phyloP scores from a whole-genome alignment of 2,329 filamentous ascomycete species.

The Colletotrichum truncatum region DNA sequence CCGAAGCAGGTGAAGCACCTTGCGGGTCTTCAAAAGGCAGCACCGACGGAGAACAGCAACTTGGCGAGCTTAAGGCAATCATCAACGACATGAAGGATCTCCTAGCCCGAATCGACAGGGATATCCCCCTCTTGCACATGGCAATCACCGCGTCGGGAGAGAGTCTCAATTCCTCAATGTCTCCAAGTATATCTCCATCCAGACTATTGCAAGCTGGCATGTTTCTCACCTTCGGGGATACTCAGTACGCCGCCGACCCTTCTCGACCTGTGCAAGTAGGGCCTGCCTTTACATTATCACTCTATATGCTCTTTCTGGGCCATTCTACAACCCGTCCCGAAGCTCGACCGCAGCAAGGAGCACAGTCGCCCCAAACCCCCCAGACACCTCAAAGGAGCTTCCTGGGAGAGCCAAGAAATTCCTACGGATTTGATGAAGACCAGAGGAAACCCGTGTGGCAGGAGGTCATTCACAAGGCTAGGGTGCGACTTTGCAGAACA shows the following conservation, averaged over 20 bases:
- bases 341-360: background rate
- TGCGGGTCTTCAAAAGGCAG: slow-evolving; percentile 49
- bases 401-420: slow-evolving; percentile 41
- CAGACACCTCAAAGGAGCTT: background rate
- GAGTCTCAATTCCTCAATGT: slow-evolving; percentile 81
- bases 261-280: slow-evolving; percentile 80
- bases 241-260: slow-evolving; percentile 76
- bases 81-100: slow-evolving; percentile 79
- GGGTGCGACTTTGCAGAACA: slow-evolving; percentile 80
- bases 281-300: slow-evolving; percentile 83
- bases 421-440: slow-evolving; percentile 58
- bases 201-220: slow-evolving; percentile 92
- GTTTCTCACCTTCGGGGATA: slow-evolving; percentile 86
- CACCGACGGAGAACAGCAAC: slow-evolving; percentile 63
- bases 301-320: slow-evolving; percentile 95
- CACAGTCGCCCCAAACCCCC: background rate
- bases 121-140: slow-evolving; percentile 89
- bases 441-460: slow-evolving; percentile 85
- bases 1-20: slow-evolving; percentile 66
- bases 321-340: slow-evolving; percentile 58
- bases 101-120: slow-evolving; percentile 84
- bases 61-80: slow-evolving; percentile 74
- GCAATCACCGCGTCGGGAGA: slow-evolving; percentile 95
- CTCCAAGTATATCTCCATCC: slow-evolving; percentile 87
- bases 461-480: slow-evolving; percentile 93